Percentiles rank a stretch among this genome's conserved stretches.
Evolutionary conservation across 1,284 basidiomycete species (phyloP).

Genomic region (Hymenochaete sp.): DNA sequence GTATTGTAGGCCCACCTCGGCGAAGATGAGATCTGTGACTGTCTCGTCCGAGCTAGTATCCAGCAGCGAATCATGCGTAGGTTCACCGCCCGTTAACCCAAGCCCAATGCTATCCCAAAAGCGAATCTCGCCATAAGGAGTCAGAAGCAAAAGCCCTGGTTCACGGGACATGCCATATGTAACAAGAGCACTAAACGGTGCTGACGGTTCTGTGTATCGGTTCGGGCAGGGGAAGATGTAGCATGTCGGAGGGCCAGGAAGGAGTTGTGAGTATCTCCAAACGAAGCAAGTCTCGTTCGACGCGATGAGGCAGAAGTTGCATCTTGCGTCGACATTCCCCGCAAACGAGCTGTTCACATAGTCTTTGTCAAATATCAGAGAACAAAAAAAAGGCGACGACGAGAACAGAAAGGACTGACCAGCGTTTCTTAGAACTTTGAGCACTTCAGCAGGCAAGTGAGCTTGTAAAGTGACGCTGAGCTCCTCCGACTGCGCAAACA

Average conservation of each 20-base stretch:
- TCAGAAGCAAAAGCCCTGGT: conserved; percentile 67
- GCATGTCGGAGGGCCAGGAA: conserved; percentile 64
- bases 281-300: conserved; percentile 70
- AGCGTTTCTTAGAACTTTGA: conserved; percentile 56
- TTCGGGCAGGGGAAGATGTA: conserved; percentile 70
- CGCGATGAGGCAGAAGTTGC: conserved; percentile 65
- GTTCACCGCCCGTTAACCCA: conserved; percentile 72
- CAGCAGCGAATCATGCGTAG: conserved; percentile 46
- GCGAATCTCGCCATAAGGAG: conserved; percentile 52
- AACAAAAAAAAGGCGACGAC: too few species aligned
- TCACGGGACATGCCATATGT: conserved; percentile 62
- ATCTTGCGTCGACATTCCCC: conserved; percentile 60
- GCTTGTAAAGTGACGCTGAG: conserved; percentile 61
- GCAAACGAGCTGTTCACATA: conserved; percentile 58
- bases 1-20: conserved; percentile 48
- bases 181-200: conserved; percentile 61
- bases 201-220: conserved; percentile 33
- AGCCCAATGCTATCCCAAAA: conserved; percentile 78
- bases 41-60: conserved; percentile 47
- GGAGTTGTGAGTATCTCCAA: conserved; percentile 68
- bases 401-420: conserved; percentile 44
- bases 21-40: conserved; percentile 54
- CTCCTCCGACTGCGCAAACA: conserved; percentile 69
- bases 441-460: conserved; percentile 62
- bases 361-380: conserved; percentile 40